A percentile compares a stretch with the other conserved stretches of the same genome.
phyloP scores from a whole-genome alignment of 2,329 filamentous ascomycete genomes.

The Ceratocystis cubensis region DNA sequence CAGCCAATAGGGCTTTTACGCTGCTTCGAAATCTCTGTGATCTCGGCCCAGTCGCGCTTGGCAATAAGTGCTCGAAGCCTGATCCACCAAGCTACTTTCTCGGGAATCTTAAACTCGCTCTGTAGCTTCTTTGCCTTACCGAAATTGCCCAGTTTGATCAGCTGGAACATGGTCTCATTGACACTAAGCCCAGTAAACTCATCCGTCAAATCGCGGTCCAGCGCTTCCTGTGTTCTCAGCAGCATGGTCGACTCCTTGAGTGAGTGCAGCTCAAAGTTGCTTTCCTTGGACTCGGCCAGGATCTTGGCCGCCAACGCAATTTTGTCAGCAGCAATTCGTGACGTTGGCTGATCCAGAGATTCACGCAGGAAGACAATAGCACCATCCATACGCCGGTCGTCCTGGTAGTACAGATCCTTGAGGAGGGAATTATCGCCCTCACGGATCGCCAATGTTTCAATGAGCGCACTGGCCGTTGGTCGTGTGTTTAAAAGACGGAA shows the following conservation, averaged over 20 bases:
- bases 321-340: constrained; percentile 66
- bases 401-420: constrained; percentile 95
- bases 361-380: constrained; percentile 79
- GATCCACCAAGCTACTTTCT: constrained; percentile 83
- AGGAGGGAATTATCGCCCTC: constrained; percentile 66
- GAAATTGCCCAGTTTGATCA: constrained; percentile 68
- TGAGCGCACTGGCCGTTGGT: constrained; percentile 74
- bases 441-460: constrained; percentile 64
- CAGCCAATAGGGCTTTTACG: constrained; percentile 89
- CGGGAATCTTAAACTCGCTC: constrained; percentile 82
- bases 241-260: constrained; percentile 71
- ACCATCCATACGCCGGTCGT: constrained; percentile 79
- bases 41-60: constrained; percentile 80
- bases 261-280: constrained; percentile 57
- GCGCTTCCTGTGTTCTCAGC: constrained; percentile 70
- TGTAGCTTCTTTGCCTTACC: constrained; percentile 80
- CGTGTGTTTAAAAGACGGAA: constrained; percentile 82
- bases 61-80: constrained; percentile 74
- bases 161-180: constrained; percentile 83
- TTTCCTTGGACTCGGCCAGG: constrained; percentile 71
- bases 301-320: constrained; percentile 75
- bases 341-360: constrained; percentile 59
- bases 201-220: constrained; percentile 71
- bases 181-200: constrained; percentile 72
- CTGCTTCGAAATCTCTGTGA: constrained; percentile 69